Evolutionary conservation across 495 filamentous ascomycete genomes (phyloP), one percentile per base, ranked within the genome.

Genomic region (Aspergillus bridgeri): DNA sequence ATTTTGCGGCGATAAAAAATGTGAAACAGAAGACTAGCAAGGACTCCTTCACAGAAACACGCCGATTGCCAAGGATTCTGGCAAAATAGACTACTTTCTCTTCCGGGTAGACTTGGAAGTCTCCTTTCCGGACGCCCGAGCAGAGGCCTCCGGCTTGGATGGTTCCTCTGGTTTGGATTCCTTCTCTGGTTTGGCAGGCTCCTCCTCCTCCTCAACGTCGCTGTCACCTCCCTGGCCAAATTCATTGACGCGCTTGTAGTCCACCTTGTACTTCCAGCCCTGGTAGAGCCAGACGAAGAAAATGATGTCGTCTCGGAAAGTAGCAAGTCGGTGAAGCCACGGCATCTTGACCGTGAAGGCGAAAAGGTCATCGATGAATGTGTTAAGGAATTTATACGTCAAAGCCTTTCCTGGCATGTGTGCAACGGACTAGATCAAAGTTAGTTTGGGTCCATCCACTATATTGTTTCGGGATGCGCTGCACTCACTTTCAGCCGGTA

Each of bases 331-430:
- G 70, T 98, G 95, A 29, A 98, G 81, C 63, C 89, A 89, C 3
- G 94, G 94, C 94, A 98, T 98, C 77, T 97, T 98, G 73, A 98
- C 96, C 17, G 94, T 98, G 67, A 96, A 98, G 13, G 94, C 94
- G 65, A 98, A 98, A 27, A 98, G 80, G 62, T 93, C 88, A 60
- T 90, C 88, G 59, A 89, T 89, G 67, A 90, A 90, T 22, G 86
- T 90, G 61, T 83, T 81, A 19, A 98, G 77, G 74, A 96, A 94
- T 75, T 98, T 98, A 78, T 98, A 98, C 61, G 86, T 91, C 92
- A 98, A 92, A 7, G 94, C 91, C 70, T 89, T 91, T 42, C 80
- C 89, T 3, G 95, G 94, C 94, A 98, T 96, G 74, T 98, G 94
- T 27, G 94, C 94, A 43, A 98, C 92, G 59, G 85, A 89, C 84